Base-by-base conservation (phyloP, 1,284 basidiomycete species). In the Cryptococcus deneoformans region DNA sequence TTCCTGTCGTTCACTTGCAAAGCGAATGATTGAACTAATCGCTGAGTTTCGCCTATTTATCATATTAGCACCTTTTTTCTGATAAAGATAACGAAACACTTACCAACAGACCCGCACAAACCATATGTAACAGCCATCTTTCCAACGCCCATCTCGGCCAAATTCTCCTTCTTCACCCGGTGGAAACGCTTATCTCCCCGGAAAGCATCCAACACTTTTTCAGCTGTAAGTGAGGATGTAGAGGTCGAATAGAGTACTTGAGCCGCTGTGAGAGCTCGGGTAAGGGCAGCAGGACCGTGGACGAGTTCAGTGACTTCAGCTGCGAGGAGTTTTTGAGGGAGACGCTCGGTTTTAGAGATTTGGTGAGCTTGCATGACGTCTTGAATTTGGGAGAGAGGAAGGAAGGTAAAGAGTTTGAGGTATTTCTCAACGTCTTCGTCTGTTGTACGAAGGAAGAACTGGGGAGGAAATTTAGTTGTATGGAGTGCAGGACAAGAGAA, bases 401-500 rank as follows among this genome's bases (percentile, higher is more conserved):
- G 77, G 24, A 98, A 82, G 0, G 94, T 97, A 60, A 99, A 89
- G 52, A 93, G 79, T 58, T 84, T 85, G 34, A 99, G 81, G 67
- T 92, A 91, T 63, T 82, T 85, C 46, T 83, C 85, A 1, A 96
- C 89, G 66, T 95, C 92, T 14, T 82, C 84, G 70, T 99, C 95
- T 0, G 85, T 77, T 3, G 88, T 85, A 57, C 88, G 85, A 45
- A 93, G 72, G 79, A 97, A 98, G 79, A 94, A 98, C 91, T 99
- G 73, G 11, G 14, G 58, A 62, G 7, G 29, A 8, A 3, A 3
- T 4, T 29, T 29, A 29, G 29, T 29, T 29, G 29, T 29, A 29
- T 4, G 29, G 29, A 3, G 29, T 29, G 29, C 29, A 29, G 7
- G 39, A 14, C 16, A 29, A 29, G 29, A 29, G 29, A 29, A 29